Evolutionary conservation across 352 stramenopile genomes (phyloP).

Genomic region (Phytophthora pseudosyringae): DNA sequence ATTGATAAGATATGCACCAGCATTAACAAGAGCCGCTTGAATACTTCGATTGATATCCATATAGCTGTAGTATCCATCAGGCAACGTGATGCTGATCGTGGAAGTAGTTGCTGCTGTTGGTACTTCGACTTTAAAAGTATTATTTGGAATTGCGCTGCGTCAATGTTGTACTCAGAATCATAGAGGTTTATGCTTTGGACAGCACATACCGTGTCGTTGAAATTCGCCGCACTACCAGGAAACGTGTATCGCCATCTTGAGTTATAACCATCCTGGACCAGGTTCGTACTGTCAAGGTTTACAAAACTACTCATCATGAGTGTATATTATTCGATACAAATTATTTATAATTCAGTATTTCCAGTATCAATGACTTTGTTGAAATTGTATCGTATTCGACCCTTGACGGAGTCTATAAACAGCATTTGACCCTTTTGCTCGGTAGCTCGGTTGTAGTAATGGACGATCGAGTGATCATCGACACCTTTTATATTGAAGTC

Average conservation of each 20-base stretch:
- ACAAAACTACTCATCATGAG: constrained; percentile 6
- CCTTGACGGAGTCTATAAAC: constrained; percentile 3
- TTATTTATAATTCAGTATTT: no score
- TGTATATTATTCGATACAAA: no score
- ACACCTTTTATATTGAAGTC: neutral
- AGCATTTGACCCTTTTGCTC: no score
- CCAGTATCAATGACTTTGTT: no score
- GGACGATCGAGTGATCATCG: constrained; percentile 5
- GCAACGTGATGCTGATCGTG: neutral
- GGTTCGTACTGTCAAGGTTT: constrained; percentile 12
- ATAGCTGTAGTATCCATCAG: neutral
- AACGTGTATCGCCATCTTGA: no score
- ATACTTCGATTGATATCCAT: no score
- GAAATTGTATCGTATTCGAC: constrained; percentile 4
- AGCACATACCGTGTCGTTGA: no score
- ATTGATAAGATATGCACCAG: no score
- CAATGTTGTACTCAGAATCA: constrained; percentile 13
- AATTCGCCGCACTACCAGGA: no score
- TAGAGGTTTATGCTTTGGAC: neutral
- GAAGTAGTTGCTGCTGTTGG: constrained; percentile 14
- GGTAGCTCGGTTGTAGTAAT: constrained; percentile 20
- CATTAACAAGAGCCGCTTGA: no score
- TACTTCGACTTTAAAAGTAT: constrained; percentile 14
- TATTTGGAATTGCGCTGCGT: neutral
- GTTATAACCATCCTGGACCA: constrained; percentile 8